Evolutionary conservation across 2,329 filamentous ascomycete genomes (phyloP).

Genomic region (Monosporascus sp.): DNA sequence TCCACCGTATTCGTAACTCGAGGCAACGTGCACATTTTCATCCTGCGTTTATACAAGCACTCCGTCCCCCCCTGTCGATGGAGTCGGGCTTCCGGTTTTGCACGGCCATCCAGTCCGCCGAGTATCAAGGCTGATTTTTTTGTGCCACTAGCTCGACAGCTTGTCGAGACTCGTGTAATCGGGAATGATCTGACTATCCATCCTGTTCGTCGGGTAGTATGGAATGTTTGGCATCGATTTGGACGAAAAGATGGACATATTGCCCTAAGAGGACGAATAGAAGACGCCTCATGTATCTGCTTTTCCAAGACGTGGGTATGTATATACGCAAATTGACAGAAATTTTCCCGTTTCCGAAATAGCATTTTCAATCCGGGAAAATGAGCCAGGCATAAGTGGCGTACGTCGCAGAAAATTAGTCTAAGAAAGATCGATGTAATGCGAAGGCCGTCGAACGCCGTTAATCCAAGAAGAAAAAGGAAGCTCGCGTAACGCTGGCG

Average conservation of each 20-base stretch:
- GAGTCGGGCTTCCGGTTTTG: no score
- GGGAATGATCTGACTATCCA: no score
- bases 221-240: background rate
- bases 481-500: background rate
- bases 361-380: background rate
- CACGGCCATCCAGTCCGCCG: no score
- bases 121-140: no score
- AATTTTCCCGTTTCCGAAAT: background rate
- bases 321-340: background rate
- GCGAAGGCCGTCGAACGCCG: background rate
- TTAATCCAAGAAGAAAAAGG: background rate
- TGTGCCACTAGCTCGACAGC: no score
- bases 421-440: background rate
- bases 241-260: background rate
- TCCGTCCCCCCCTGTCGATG: no score
- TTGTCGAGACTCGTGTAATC: no score
- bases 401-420: background rate
- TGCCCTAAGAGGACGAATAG: background rate
- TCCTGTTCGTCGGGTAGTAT: background rate
- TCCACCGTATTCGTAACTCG: no score
- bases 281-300: background rate
- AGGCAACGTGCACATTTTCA: no score
- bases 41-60: no score
- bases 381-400: background rate
- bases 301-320: background rate